Percentiles rank a stretch among this genome's conserved stretches.
Evolutionary conservation across 148 eudicot genomes (phyloP).

Genomic region (Rhododendron kiyosumense): DNA sequence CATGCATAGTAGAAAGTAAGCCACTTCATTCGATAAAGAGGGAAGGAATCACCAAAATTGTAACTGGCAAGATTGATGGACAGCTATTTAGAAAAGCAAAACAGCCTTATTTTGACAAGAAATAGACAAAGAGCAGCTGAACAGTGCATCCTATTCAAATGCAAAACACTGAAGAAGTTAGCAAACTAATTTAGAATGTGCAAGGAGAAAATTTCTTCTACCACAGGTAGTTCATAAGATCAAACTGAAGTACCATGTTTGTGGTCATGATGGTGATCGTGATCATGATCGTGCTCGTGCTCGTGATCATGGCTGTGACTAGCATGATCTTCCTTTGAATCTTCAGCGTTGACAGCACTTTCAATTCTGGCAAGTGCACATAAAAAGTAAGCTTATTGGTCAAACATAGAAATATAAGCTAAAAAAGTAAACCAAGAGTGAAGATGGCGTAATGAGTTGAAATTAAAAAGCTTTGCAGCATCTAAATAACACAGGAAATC

Average conservation of each 20-base stretch:
- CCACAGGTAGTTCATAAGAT: constrained; percentile 3
- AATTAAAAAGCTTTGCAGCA: background rate
- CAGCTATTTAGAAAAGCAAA: background rate
- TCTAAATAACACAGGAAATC: background rate
- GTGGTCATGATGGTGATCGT: constrained; percentile 52
- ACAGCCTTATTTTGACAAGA: background rate
- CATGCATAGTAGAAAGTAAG: background rate
- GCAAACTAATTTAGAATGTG: background rate
- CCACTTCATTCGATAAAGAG: background rate
- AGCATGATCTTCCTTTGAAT: constrained; percentile 60
- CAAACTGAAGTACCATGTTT: constrained; percentile 50
- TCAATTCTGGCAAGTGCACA: constrained; percentile 63
- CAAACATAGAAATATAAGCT: background rate
- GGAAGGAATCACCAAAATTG: background rate
- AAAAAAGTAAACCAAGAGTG: background rate
- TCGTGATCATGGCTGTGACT: constrained; percentile 49
- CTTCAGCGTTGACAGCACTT: constrained; percentile 68
- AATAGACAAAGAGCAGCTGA: background rate
- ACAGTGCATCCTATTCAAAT: background rate
- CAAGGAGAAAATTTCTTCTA: background rate
- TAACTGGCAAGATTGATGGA: background rate
- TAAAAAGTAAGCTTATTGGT: constrained; percentile 15
- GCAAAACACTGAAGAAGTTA: background rate
- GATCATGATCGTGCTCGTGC: constrained; percentile 51
- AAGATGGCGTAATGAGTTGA: background rate